phyloP scores from a whole-genome alignment of 805 yeast species.

The Candida glaebosa region DNA sequence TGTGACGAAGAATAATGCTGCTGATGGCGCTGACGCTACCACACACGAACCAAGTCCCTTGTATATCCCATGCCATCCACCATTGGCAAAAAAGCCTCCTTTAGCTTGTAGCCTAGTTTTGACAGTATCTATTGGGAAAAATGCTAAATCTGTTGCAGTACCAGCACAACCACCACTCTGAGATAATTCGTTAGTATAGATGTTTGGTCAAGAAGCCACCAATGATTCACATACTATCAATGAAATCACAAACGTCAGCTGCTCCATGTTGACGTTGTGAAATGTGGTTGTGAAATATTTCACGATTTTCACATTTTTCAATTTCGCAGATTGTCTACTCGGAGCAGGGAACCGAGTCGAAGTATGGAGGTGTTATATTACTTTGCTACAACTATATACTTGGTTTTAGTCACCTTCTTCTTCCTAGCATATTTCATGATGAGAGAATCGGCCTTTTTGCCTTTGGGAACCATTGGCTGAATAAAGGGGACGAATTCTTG shows the following conservation, averaged over 20 bases:
- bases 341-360: too few species aligned
- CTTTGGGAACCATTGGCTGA: slow-evolving; percentile 25
- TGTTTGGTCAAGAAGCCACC: background rate
- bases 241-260: slow-evolving; percentile 5
- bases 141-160: slow-evolving; percentile 88
- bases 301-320: too few species aligned
- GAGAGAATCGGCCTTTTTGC: slow-evolving; percentile 35
- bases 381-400: slow-evolving; percentile 26
- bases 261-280: slow-evolving; percentile 3
- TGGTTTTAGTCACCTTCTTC: slow-evolving; percentile 29
- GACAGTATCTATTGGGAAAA: slow-evolving; percentile 94
- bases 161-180: slow-evolving; percentile 94
- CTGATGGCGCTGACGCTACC: slow-evolving; percentile 87
- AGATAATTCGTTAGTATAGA: background rate
- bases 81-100: slow-evolving; percentile 90
- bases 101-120: slow-evolving; percentile 93
- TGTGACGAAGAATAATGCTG: slow-evolving; percentile 53
- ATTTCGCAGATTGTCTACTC: too few species aligned
- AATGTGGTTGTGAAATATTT: background rate
- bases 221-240: slow-evolving; percentile 2
- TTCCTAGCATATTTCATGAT: slow-evolving; percentile 36
- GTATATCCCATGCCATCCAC: slow-evolving; percentile 90
- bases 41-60: slow-evolving; percentile 91
- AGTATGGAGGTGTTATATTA: too few species aligned
- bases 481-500: slow-evolving; percentile 39